Conservation (phyloP, 805 yeast species). For the Teunomyces panamensis region DNA sequence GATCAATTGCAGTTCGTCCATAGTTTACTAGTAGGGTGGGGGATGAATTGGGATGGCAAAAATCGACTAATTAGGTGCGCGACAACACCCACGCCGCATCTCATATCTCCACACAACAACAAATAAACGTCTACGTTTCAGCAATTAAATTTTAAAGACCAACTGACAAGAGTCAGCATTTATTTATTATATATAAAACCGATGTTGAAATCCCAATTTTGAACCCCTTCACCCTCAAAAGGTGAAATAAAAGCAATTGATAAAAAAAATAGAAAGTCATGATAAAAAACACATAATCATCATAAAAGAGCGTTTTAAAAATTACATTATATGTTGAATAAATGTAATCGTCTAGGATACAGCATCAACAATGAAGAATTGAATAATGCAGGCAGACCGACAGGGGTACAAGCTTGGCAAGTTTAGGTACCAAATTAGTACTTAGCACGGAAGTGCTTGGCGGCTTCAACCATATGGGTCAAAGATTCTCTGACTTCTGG, state of each 20-base stretch:
- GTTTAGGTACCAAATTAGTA: conserved; percentile 20
- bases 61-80: background rate
- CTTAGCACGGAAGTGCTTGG: conserved; percentile 75
- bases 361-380: conserved; percentile 41
- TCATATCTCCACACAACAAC: background rate
- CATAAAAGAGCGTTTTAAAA: conserved; percentile 6
- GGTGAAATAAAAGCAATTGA: conserved; percentile 12
- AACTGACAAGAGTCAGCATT: background rate
- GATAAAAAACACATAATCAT: conserved; percentile 16
- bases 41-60: conserved; percentile 5
- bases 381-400: conserved; percentile 32
- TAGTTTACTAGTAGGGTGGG: conserved; percentile 6
- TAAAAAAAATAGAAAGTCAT: conserved; percentile 13
- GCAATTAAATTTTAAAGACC: background rate
- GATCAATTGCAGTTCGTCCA: conserved; percentile 18
- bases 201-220: conserved; percentile 50
- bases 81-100: background rate
- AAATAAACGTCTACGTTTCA: background rate
- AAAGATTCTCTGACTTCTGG: conserved; percentile 92
- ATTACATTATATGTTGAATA: conserved; percentile 51
- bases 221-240: conserved; percentile 27
- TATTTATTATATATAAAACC: conserved; percentile 24
- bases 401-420: conserved; percentile 1
- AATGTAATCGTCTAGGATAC: conserved; percentile 37
- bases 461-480: conserved; percentile 99